Evolutionary conservation across 805 yeast genomes (phyloP).

Genomic region (Candida anglica): DNA sequence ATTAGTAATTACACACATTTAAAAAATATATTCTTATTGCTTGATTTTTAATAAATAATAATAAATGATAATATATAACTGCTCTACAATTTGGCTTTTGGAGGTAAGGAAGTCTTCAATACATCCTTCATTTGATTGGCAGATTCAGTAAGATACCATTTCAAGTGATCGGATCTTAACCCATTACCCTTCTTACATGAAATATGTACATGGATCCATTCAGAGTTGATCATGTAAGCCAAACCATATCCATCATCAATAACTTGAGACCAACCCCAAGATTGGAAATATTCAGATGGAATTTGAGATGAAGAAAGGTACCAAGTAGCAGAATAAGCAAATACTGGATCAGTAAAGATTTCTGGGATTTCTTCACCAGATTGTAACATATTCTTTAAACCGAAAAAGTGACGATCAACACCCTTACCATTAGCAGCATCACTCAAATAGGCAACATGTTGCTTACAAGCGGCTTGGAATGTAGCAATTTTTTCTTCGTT

Average conservation of each 20-base stretch:
- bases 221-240: conserved; percentile 87
- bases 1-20: no score
- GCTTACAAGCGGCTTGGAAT: conserved; percentile 66
- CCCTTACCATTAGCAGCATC: conserved; percentile 85
- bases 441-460: conserved; percentile 70
- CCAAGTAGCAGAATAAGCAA: conserved; percentile 78
- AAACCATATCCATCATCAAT: conserved; percentile 90
- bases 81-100: conserved; percentile 36
- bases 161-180: conserved; percentile 54
- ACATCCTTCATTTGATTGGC: conserved; percentile 78
- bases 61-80: no score
- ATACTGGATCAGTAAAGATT: conserved; percentile 73
- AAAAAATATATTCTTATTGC: no score
- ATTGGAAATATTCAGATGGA: conserved; percentile 74
- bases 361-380: conserved; percentile 60
- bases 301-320: conserved; percentile 84
- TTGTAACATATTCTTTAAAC: conserved; percentile 68
- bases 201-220: conserved; percentile 82
- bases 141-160: conserved; percentile 66
- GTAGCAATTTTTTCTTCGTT: conserved; percentile 57
- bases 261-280: conserved; percentile 96
- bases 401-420: conserved; percentile 90
- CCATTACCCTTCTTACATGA: conserved; percentile 65
- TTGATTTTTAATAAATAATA: no score
- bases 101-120: conserved; percentile 34